phyloP scores from a whole-genome alignment of 345 rosid species.

The Carallia brachiata region DNA sequence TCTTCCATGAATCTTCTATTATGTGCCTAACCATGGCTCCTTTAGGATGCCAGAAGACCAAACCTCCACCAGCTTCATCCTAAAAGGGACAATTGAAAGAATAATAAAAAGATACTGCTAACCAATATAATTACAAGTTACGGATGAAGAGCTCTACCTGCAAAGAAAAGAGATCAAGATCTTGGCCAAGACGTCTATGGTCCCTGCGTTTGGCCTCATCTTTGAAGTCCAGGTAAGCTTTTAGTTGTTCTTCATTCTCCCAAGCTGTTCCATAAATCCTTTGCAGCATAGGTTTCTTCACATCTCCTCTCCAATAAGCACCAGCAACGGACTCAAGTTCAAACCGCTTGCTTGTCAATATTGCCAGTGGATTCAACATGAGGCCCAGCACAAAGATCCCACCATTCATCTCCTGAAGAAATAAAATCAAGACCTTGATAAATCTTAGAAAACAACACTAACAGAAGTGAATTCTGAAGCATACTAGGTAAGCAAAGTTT shows the following conservation, averaged over 20 bases:
- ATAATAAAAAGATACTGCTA: neutral
- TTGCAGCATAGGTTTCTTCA: constrained; percentile 86
- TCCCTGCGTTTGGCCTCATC: constrained; percentile 93
- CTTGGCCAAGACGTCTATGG: constrained; percentile 94
- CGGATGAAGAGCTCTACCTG: constrained; percentile 48
- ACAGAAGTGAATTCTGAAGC: too few species aligned
- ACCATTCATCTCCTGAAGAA: constrained; percentile 83
- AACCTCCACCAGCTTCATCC: constrained; percentile 99
- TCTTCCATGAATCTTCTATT: constrained; percentile 89
- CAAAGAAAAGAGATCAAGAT: constrained; percentile 90
- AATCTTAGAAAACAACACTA: neutral
- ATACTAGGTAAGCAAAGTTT: neutral
- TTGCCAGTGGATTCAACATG: constrained; percentile 88
- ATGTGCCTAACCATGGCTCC: constrained; percentile 82
- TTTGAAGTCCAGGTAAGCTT: constrained; percentile 85
- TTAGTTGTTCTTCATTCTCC: constrained; percentile 86
- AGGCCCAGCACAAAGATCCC: constrained; percentile 99
- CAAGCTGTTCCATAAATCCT: constrained; percentile 98
- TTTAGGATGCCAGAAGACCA: constrained; percentile 98
- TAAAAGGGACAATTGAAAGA: constrained; percentile 16
- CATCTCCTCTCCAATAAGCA: constrained; percentile 99
- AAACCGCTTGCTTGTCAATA: constrained; percentile 65
- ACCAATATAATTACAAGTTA: neutral
- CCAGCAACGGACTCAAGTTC: constrained; percentile 98
- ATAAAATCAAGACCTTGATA: neutral